Evolutionary conservation across 208 protist genomes (phyloP).

Genomic region (Tritrichomonas foetus): DNA sequence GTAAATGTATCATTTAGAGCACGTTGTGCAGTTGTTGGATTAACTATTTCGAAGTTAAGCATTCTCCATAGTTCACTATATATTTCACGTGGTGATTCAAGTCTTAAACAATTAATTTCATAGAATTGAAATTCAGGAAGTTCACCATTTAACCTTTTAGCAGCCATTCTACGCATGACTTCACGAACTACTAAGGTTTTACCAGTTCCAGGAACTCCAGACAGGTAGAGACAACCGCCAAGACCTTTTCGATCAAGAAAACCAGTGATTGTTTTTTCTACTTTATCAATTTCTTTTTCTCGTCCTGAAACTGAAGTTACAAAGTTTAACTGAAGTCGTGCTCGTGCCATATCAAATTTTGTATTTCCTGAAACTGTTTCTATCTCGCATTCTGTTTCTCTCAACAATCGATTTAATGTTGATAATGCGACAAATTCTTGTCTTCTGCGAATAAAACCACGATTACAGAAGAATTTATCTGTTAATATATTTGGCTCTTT

Average conservation of each 20-base stretch:
- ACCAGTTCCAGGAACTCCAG: conserved; percentile 19
- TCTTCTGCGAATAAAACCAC: not conserved
- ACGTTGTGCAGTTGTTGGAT: not conserved
- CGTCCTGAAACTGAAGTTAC: not conserved
- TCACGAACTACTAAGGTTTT: conserved; percentile 8
- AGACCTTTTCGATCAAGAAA: not conserved
- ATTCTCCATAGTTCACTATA: not conserved
- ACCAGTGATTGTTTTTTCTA: not conserved
- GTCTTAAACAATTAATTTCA: not conserved
- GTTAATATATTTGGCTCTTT: not conserved
- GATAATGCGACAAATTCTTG: not conserved
- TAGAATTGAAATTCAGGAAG: not conserved
- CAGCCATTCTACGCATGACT: not conserved
- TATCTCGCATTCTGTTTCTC: not conserved
- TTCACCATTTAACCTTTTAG: not conserved
- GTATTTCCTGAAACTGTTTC: not conserved
- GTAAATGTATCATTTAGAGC: not conserved
- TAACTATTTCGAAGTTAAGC: not conserved
- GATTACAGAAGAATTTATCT: not conserved
- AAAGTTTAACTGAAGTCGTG: not conserved
- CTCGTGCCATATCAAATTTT: not conserved
- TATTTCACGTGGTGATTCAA: not conserved
- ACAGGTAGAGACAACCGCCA: not conserved
- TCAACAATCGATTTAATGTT: not conserved
- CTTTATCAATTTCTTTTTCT: not conserved